phyloP scores from a whole-genome alignment of 208 protist genomes.

The Acanthamoeba culbertsoni region DNA sequence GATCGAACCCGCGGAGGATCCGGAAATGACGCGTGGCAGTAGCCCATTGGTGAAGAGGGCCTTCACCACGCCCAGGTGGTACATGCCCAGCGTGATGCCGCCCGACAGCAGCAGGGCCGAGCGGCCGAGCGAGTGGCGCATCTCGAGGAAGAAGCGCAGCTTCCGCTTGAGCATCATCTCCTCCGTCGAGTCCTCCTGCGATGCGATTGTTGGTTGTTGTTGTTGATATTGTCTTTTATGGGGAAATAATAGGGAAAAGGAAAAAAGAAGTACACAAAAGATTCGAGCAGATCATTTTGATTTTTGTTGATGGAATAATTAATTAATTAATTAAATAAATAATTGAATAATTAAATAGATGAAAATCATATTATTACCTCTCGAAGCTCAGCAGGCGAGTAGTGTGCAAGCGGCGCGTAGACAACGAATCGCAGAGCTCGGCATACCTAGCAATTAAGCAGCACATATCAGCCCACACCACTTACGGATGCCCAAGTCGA shows the following conservation, averaged over 20 bases:
- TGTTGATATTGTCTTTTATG: not conserved
- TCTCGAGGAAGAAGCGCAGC: slow-evolving; percentile 72
- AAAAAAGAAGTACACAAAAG: not conserved
- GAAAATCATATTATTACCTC: slow-evolving; percentile 7
- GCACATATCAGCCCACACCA: not conserved
- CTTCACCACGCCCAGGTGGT: slow-evolving; percentile 72
- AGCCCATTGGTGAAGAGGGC: slow-evolving; percentile 63
- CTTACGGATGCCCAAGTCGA: not conserved
- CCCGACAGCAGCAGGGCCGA: slow-evolving; percentile 75
- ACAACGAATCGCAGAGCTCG: not conserved
- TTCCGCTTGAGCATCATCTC: not conserved
- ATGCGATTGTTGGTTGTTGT: not conserved
- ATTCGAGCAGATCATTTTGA: no score
- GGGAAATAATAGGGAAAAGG: no score
- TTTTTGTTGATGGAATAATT: no score
- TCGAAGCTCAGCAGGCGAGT: not conserved
- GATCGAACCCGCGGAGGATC: slow-evolving; percentile 70
- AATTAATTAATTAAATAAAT: no score
- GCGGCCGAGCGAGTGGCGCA: slow-evolving; percentile 72
- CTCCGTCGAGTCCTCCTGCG: slow-evolving; percentile 18
- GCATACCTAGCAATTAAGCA: not conserved
- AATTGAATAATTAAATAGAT: no score
- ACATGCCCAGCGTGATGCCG: slow-evolving; percentile 72
- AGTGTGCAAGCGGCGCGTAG: not conserved
- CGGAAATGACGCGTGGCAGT: slow-evolving; percentile 71